Evolutionary conservation across 2,329 filamentous ascomycete genomes (phyloP).

Genomic region (Fusarium sulawesiense): DNA sequence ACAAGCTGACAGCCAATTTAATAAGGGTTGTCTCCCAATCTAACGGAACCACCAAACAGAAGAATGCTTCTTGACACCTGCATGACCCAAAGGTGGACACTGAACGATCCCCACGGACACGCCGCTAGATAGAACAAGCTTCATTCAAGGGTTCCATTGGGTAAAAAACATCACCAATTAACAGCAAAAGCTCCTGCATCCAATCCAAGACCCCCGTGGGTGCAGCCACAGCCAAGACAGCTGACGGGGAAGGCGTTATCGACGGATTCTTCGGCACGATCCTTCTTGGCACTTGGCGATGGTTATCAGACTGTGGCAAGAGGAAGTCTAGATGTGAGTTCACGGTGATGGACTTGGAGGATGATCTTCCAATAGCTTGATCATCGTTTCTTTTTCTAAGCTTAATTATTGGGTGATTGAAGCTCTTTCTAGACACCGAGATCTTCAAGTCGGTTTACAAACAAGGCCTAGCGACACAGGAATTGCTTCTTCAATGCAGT

Average conservation of each 20-base stretch:
- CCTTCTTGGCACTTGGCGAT: slow-evolving; percentile 36
- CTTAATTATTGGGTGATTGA: neutral
- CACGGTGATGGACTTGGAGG: neutral
- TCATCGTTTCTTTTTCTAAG: neutral
- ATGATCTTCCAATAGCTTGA: neutral
- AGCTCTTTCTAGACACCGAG: slow-evolving; percentile 9
- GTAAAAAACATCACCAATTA: neutral
- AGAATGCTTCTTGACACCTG: neutral
- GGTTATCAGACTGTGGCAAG: slow-evolving; percentile 13
- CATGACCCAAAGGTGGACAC: neutral
- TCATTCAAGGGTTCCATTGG: neutral
- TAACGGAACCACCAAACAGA: neutral
- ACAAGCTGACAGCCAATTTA: neutral
- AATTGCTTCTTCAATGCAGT: neutral
- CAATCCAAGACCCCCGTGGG: neutral
- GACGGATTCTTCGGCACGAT: slow-evolving; percentile 18
- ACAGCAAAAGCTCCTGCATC: neutral
- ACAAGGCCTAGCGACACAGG: slow-evolving; percentile 6
- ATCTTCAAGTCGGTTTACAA: slow-evolving; percentile 4
- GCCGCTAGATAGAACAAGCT: neutral
- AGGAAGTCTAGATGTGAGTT: neutral
- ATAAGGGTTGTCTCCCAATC: slow-evolving; percentile 15
- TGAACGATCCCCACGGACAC: neutral
- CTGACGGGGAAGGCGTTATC: slow-evolving; percentile 10
- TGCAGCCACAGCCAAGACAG: neutral